A percentile compares a stretch with the other conserved stretches of the same genome.
Conservation (phyloP, 2,329 filamentous ascomycete species). For the Atkinsonella hypoxylon region DNA sequence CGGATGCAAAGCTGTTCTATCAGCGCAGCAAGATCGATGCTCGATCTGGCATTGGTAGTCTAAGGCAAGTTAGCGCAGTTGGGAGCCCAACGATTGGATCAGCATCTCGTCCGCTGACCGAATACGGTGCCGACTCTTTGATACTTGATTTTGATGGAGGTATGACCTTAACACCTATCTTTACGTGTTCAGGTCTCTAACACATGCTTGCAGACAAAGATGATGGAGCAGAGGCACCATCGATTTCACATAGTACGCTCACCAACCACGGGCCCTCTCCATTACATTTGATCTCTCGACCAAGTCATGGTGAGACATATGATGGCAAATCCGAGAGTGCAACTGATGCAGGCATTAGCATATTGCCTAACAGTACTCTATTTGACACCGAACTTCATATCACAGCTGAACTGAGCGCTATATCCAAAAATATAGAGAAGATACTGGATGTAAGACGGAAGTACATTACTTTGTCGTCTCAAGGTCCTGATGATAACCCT, state of each 20-base stretch:
- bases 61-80: conserved; percentile 31
- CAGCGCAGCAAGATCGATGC: conserved; percentile 67
- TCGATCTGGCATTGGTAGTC: conserved; percentile 19
- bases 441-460: conserved; percentile 81
- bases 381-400: conserved; percentile 67
- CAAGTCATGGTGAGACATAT: conserved; percentile 24
- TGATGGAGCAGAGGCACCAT: conserved; percentile 4
- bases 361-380: conserved; percentile 50
- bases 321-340: conserved; percentile 32
- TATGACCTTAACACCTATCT: conserved; percentile 6
- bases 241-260: neutral
- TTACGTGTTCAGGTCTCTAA: conserved; percentile 1
- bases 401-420: conserved; percentile 69
- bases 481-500: conserved; percentile 74
- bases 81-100: conserved; percentile 33
- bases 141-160: conserved; percentile 18
- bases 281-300: conserved; percentile 14
- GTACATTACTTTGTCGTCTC: conserved; percentile 77
- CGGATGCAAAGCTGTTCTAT: conserved; percentile 92
- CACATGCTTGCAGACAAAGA: conserved; percentile 6
- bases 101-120: conserved; percentile 22
- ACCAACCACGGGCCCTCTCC: neutral
- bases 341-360: conserved; percentile 35
- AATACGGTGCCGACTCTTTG: conserved; percentile 25
- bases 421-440: conserved; percentile 83